Conservation (phyloP, 805 yeast species). For the Tetrapisispora pingtungensis region DNA sequence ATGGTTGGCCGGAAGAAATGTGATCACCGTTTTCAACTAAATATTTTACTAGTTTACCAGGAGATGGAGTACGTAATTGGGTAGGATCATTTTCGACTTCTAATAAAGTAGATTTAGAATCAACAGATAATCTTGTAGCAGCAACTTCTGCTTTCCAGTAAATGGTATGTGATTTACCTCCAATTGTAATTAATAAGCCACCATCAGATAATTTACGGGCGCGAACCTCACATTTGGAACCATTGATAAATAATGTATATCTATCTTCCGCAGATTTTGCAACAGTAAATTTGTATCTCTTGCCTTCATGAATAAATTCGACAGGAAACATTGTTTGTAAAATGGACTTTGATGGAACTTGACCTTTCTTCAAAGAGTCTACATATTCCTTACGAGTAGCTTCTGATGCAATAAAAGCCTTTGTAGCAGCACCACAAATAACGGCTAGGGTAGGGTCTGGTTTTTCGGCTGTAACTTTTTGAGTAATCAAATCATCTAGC, state of each 20-base stretch:
- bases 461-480: slow-evolving; percentile 91
- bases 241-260: slow-evolving; percentile 86
- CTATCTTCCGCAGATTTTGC: slow-evolving; percentile 82
- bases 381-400: slow-evolving; percentile 60
- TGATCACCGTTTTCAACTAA: slow-evolving; percentile 95
- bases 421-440: slow-evolving; percentile 96
- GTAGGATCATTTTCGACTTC: slow-evolving; percentile 98
- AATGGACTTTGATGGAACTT: slow-evolving; percentile 74
- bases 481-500: slow-evolving; percentile 92
- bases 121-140: slow-evolving; percentile 90
- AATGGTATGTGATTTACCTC: slow-evolving; percentile 87
- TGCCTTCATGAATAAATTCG: slow-evolving; percentile 92
- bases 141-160: slow-evolving; percentile 98
- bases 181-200: slow-evolving; percentile 77
- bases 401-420: slow-evolving; percentile 74
- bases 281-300: slow-evolving; percentile 87
- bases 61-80: slow-evolving; percentile 96
- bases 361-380: slow-evolving; percentile 84
- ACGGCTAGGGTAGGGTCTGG: slow-evolving; percentile 89
- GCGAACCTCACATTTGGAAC: slow-evolving; percentile 80
- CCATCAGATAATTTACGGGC: slow-evolving; percentile 90
- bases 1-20: slow-evolving; percentile 81
- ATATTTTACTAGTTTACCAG: slow-evolving; percentile 92
- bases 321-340: slow-evolving; percentile 84
- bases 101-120: slow-evolving; percentile 85